Conservation (phyloP, 2,329 filamentous ascomycete genomes). For the Mollisia scopiformis region DNA sequence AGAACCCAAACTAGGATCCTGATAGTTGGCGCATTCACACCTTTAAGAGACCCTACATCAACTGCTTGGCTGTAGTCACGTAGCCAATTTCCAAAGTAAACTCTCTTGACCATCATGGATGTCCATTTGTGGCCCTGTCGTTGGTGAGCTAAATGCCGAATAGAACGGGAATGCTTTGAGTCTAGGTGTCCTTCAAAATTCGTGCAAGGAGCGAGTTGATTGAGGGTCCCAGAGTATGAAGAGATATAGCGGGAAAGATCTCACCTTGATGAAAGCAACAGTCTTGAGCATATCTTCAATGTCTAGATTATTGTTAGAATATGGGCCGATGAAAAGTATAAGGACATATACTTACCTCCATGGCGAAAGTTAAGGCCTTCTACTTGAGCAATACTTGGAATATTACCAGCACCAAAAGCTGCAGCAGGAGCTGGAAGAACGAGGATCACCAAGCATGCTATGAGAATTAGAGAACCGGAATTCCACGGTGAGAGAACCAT, state of each 20-base stretch:
- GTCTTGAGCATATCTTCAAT: conserved; percentile 83
- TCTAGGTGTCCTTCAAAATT: too few relatives aligned
- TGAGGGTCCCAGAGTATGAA: too few relatives aligned
- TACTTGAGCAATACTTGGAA: conserved; percentile 60
- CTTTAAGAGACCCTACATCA: conserved; percentile 79
- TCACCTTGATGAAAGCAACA: conserved; percentile 72
- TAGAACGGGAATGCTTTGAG: too few relatives aligned
- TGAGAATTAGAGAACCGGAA: conserved; percentile 44
- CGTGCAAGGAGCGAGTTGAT: too few relatives aligned
- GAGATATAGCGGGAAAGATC: too few relatives aligned
- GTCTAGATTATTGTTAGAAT: conserved; percentile 46
- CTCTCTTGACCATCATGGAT: conserved; percentile 74
- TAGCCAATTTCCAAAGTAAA: conserved; percentile 87
- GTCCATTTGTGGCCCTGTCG: conserved; percentile 92
- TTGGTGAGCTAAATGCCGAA: too few relatives aligned
- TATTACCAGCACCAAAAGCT: conserved; percentile 73
- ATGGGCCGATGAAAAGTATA: not conserved
- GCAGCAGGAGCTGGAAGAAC: conserved; percentile 58
- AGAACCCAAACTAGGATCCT: conserved; percentile 81
- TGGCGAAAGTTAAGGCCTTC: conserved; percentile 73
- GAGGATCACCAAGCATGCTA: conserved; percentile 56
- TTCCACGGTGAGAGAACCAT: conserved; percentile 27
- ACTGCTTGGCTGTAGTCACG: conserved; percentile 83
- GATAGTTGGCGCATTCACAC: conserved; percentile 77
- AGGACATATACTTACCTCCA: conserved; percentile 50